phyloP scores from a whole-genome alignment of 139 green algal species.

The Haematococcus sp. region DNA sequence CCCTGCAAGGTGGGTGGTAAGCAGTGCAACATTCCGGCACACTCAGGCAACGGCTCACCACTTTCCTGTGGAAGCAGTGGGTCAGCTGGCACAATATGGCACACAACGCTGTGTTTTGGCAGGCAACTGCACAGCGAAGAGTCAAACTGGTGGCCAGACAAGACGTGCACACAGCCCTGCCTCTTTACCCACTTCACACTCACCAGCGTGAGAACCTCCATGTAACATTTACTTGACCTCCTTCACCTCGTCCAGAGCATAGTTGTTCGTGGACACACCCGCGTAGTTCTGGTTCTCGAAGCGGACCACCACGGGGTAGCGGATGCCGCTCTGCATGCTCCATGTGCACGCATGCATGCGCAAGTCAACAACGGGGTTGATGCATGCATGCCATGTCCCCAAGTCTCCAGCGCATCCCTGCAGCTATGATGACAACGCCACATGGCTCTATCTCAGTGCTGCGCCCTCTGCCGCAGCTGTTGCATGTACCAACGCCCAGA shows the following conservation, averaged over 20 bases:
- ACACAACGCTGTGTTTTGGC: no score
- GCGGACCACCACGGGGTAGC: conserved; percentile 95
- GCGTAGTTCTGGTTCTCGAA: conserved; percentile 99
- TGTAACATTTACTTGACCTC: conserved; percentile 22
- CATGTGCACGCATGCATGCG: neutral
- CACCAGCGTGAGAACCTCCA: no score
- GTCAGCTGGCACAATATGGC: no score
- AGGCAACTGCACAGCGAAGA: no score
- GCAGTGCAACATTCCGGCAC: no score
- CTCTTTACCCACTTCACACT: no score
- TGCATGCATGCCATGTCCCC: neutral
- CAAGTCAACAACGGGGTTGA: neutral
- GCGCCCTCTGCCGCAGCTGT: neutral
- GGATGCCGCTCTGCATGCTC: conserved; percentile 81
- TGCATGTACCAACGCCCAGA: neutral
- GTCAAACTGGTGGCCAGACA: no score
- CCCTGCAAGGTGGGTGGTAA: no score
- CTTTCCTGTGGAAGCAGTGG: no score
- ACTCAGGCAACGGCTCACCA: no score
- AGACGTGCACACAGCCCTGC: no score
- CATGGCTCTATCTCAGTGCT: neutral
- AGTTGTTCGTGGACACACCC: conserved; percentile 98
- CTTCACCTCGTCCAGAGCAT: conserved; percentile 88
- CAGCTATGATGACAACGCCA: neutral
- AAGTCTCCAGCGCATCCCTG: neutral